These are phyloP conservation scores for Poronia punctata DNA, from an alignment of 495 filamentous ascomycete species.

Conservation along the genomic window DNA sequence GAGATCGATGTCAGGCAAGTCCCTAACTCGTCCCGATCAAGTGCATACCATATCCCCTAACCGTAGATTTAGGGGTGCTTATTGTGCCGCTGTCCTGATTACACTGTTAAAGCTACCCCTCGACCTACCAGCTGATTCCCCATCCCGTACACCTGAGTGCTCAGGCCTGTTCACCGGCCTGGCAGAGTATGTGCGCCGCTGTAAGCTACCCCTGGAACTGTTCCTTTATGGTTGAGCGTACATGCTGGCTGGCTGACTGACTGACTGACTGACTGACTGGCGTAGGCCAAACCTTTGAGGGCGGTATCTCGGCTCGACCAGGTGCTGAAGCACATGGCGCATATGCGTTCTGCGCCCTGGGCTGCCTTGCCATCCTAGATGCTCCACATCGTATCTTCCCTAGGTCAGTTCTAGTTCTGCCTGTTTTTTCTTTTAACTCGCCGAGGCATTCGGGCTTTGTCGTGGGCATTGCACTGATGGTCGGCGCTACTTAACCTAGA, in stretches of 20 bases:
- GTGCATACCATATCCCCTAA: conserved; percentile 11
- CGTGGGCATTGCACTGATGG: conserved; percentile 4
- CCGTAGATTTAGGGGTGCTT: conserved; percentile 60
- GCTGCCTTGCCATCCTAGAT: conserved; percentile 75
- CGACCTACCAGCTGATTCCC: conserved; percentile 59
- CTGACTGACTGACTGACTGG: too few species aligned
- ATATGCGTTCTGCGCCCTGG: conserved; percentile 92
- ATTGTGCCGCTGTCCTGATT: conserved; percentile 78
- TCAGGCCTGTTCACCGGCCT: conserved; percentile 59
- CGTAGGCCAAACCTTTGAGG: conserved; percentile 86
- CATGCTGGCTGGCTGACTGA: too few species aligned
- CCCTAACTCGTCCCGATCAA: conserved; percentile 10
- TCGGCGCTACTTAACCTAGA: conserved; percentile 42
- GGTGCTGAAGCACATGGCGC: conserved; percentile 89
- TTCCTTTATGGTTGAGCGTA: conserved; percentile 4
- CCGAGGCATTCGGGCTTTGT: conserved; percentile 1
- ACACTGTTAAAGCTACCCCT: conserved; percentile 77
- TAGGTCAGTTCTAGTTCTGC: conserved; percentile 45
- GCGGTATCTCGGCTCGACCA: conserved; percentile 78
- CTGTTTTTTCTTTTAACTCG: conserved; percentile 1
- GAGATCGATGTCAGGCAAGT: conserved; percentile 85
- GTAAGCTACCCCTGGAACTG: conserved; percentile 42
- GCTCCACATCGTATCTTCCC: conserved; percentile 63
- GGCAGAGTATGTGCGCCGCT: conserved; percentile 71
- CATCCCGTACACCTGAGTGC: conserved; percentile 37